These are phyloP conservation scores for Colletotrichum liriopes DNA, from an alignment of 2,329 filamentous ascomycete genomes.

Conservation along the genomic window DNA sequence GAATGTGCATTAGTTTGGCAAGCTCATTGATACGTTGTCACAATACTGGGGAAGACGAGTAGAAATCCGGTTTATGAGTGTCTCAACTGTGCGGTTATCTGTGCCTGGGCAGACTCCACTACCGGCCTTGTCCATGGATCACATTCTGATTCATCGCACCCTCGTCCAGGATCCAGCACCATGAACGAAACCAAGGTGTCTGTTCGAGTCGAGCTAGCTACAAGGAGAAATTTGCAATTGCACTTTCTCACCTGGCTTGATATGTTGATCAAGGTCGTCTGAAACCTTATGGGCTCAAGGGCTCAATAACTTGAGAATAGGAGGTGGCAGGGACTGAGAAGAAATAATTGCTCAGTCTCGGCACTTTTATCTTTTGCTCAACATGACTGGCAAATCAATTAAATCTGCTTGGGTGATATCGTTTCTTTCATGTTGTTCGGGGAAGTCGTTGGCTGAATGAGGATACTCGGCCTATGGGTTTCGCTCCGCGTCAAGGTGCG, in stretches of 20 bases:
- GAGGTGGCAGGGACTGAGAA: too few relatives aligned
- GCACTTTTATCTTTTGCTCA: background rate
- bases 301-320: too few relatives aligned
- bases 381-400: background rate
- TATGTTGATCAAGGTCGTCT: too few relatives aligned
- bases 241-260: background rate
- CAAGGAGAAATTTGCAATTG: background rate
- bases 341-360: background rate
- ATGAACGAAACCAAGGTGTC: too few relatives aligned
- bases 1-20: too few relatives aligned
- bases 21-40: background rate
- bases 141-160: background rate
- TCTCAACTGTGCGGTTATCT: background rate
- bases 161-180: too few relatives aligned
- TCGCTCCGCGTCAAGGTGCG: background rate
- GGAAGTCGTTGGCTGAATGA: background rate
- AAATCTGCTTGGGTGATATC: background rate
- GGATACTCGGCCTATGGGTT: background rate
- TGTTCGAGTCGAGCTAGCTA: background rate
- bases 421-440: background rate
- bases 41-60: background rate
- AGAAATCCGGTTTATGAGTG: background rate
- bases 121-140: fast-evolving
- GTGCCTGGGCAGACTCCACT: too few relatives aligned
- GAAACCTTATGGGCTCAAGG: background rate